Evolutionary conservation across 169 alveolate genomes (phyloP), one percentile per base, ranked within the genome.

Genomic region (Plasmodium blacklocki): DNA sequence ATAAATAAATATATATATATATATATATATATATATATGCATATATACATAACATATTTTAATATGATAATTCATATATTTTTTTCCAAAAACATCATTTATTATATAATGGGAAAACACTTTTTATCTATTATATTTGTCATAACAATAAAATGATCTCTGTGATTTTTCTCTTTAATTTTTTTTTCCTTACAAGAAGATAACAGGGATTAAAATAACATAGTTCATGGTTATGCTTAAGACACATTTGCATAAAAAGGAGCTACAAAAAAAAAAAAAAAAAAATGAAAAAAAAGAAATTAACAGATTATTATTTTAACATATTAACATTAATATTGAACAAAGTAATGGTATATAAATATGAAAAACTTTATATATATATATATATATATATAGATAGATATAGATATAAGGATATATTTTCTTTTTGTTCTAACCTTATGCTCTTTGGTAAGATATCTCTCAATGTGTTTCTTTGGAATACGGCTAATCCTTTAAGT

Each of bases 401-500:
- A 52, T 52, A 52, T 52, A 52, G 3, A 52, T 52, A 12, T 52
- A 52, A 7, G 21, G 19, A 49, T 78, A 64, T 78, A 21, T 14
- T 19, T 64, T 49, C 49, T 58, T 78, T 19, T 49, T 63, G 6
- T 78, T 4, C 75, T 6, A 26, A 78, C 89, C 60, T 56, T 19
- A 78, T 3, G 58, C 11, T 78, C 11, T 23, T 76, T 66, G 89
- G 89, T 21, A 78, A 23, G 18, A 78, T 15, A 49, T 78, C 64
- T 14, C 39, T 78, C 39, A 78, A 49, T 21, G 88, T 43, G 19
- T 60, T 23, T 23, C 18, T 63, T 6, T 78, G 26, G 67, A 26
- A 78, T 29, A 78, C 1, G 47, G 50, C 89, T 45, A 45, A 18
- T 64, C 89, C 89, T 78, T 78, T 78, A 19, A 78, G 26, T 64